Conservation (phyloP, 2,329 filamentous ascomycete genomes). For the Fusarium piperis region DNA sequence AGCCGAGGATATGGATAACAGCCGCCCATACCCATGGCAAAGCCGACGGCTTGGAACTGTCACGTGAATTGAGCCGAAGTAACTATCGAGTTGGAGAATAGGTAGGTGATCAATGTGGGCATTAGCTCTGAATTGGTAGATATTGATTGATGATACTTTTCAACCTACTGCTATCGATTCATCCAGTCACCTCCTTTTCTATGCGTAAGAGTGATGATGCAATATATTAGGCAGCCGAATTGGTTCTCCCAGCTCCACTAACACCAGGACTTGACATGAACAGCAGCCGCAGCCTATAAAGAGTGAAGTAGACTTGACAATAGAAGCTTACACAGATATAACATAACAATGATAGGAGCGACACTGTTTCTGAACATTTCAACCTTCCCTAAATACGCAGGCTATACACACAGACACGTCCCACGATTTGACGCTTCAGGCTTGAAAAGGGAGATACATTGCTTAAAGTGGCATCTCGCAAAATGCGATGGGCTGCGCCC, state of each 20-base stretch:
- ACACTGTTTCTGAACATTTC: neutral
- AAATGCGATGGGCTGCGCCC: conserved; percentile 28
- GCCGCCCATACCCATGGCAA: conserved; percentile 32
- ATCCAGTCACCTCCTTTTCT: neutral
- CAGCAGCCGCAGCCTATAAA: neutral
- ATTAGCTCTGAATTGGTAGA: neutral
- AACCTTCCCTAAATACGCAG: neutral
- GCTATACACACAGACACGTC: neutral
- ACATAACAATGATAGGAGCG: neutral
- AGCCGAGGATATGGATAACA: conserved; percentile 40
- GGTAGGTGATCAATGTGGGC: neutral
- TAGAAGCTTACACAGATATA: neutral
- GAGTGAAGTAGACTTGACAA: neutral
- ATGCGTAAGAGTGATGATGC: neutral
- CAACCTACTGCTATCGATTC: neutral
- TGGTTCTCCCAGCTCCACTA: neutral
- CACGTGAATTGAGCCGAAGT: conserved; percentile 30
- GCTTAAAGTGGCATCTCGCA: conserved; percentile 5
- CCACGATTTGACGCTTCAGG: neutral
- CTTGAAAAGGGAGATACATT: neutral
- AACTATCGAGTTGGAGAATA: neutral
- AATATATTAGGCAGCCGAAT: neutral
- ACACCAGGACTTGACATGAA: neutral
- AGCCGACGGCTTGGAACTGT: conserved; percentile 31
- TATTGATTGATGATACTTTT: neutral